Conservation (phyloP, 441 rosid species). For the Arabidopsis hybrid region DNA sequence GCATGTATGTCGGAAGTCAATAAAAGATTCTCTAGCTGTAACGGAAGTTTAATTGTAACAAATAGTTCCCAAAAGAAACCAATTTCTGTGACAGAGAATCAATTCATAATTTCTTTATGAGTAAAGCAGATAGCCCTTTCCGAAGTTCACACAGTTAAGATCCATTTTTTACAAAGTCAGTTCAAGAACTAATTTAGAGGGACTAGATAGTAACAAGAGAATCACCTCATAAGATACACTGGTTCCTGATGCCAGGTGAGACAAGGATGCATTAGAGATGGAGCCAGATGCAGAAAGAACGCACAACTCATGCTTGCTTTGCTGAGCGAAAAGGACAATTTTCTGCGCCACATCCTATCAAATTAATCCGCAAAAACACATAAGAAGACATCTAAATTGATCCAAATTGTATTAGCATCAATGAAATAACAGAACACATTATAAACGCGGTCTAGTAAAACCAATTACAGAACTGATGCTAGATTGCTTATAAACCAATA, state of each 20-base stretch:
- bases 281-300: conserved; percentile 90
- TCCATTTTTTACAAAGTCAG: not conserved
- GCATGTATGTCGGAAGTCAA: not conserved
- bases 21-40: conserved; percentile 13
- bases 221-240: conserved; percentile 82
- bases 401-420: conserved; percentile 5
- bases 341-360: conserved; percentile 86
- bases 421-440: not conserved
- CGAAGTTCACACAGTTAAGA: not conserved
- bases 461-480: not conserved
- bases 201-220: conserved; percentile 20
- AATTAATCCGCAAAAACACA: conserved; percentile 29
- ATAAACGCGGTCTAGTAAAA: not conserved
- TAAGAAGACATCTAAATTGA: conserved; percentile 12
- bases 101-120: not conserved
- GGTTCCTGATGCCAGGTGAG: conserved; percentile 90
- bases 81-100: not conserved
- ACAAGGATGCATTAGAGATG: conserved; percentile 77
- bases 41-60: conserved; percentile 15
- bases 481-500: conserved; percentile 6
- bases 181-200: conserved; percentile 20
- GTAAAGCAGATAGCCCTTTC: conserved; percentile 14
- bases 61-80: not conserved
- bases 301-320: conserved; percentile 83
- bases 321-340: conserved; percentile 71